phyloP scores from a whole-genome alignment of 192 early-diverging fungal genomes.

The Coemansia sp. region DNA sequence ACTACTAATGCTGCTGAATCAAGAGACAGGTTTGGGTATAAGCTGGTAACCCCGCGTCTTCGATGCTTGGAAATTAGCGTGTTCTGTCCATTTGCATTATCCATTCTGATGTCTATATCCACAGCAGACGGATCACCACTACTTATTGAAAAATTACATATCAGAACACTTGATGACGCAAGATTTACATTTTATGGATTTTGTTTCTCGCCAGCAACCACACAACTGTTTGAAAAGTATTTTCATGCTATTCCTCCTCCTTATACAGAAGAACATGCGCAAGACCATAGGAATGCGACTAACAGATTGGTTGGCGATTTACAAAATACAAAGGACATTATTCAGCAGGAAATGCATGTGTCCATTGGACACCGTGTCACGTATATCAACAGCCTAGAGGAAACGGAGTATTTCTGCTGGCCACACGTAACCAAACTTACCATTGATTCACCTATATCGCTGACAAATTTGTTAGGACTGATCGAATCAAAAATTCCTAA shows the following conservation, averaged over 20 bases:
- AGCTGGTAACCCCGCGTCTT: background rate
- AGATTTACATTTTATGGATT: too few species aligned
- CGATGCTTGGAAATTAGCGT: background rate
- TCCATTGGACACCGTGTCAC: background rate
- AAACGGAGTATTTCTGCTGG: background rate
- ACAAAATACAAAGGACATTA: background rate
- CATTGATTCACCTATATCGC: background rate
- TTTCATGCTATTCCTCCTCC: background rate
- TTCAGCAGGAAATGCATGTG: background rate
- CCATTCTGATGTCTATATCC: background rate
- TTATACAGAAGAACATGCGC: too few species aligned
- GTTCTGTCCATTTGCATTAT: background rate
- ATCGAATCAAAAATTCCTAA: background rate
- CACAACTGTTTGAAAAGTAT: background rate
- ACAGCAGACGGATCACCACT: too few species aligned
- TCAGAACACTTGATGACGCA: too few species aligned
- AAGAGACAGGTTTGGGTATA: background rate
- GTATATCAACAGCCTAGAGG: background rate
- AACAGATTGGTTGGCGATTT: background rate
- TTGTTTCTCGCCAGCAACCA: background rate
- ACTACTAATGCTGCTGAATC: too few species aligned
- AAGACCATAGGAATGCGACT: background rate
- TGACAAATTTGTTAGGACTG: background rate
- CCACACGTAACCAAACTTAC: background rate
- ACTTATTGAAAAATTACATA: too few species aligned